These are phyloP conservation scores for Chlamydomonas asymmetrica DNA, from an alignment of 139 green algal species.

Conservation along the genomic window DNA sequence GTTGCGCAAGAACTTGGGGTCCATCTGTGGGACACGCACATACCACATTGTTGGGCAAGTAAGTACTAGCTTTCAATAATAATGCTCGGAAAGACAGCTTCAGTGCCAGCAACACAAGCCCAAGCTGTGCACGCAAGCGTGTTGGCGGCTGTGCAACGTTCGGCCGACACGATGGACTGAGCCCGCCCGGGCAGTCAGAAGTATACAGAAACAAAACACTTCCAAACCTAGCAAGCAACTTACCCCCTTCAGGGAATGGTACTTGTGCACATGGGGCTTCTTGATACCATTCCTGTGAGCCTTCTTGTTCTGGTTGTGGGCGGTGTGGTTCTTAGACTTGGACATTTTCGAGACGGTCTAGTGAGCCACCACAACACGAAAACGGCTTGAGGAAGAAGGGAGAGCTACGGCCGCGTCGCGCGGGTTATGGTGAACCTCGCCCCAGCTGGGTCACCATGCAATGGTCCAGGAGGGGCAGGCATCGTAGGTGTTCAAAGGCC, in stretches of 20 bases:
- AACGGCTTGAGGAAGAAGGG: constrained; percentile 14
- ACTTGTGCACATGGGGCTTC: constrained; percentile 84
- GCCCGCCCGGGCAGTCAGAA: background rate
- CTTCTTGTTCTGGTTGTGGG: constrained; percentile 94
- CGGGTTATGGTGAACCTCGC: no score
- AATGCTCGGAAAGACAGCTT: background rate
- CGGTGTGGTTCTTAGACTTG: constrained; percentile 95
- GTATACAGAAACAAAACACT: background rate
- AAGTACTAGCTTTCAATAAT: background rate
- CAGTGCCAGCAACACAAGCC: background rate
- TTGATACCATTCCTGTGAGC: constrained; percentile 93
- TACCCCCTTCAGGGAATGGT: constrained; percentile 77
- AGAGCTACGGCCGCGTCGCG: no score
- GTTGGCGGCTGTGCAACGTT: background rate
- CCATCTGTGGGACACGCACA: constrained; percentile 70
- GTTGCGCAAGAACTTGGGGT: constrained; percentile 95
- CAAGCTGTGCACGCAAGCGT: background rate
- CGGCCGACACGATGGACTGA: background rate
- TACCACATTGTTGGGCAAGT: background rate
- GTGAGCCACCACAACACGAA: background rate
- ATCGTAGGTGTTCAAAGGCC: no score
- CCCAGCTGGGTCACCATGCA: no score
- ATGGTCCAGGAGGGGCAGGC: no score
- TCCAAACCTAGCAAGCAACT: constrained; percentile 23
- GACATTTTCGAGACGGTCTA: constrained; percentile 57